Base-by-base conservation (phyloP, 257 asterid genomes). In the Ligustrum vulgare region DNA sequence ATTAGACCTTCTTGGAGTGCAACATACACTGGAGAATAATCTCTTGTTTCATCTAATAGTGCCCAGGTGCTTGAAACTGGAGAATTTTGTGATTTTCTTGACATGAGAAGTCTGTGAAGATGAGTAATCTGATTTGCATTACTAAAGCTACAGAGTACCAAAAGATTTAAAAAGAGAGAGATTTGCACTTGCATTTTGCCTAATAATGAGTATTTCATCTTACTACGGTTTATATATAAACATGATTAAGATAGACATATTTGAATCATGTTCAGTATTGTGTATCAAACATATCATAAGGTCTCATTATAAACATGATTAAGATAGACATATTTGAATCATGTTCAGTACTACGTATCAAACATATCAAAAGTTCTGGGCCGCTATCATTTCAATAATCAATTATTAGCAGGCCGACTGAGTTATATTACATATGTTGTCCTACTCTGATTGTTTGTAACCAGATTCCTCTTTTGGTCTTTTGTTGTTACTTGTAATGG, bases 1-100 rank as follows among this genome's bases (percentile, higher is more conserved):
- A 77, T 86, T 35, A 76, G 69, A 1, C 89, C 88, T 9, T 84
- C 76, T 49, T 83, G 89, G 7, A 85, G 47, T 22, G 76, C 74
- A 8, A 82, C 8, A 33, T 63, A 71, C 41, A 35, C 77, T 32
- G 81, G 79, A 58, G 79, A 62, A 45, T 77, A 28, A 8, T 77
- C 71, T 10, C 22, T 69, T 66, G 67, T 62, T 67, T 25, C 33
- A 11, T 78, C 41, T 31, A 70, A n/a, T 5, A 72, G 31, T 43
- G 80, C 32, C 70, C 41, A 36, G 25, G 62, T 51, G 23, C 7
- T 51, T n/a, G 76, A 70, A 47, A 56, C 49, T 49, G 80, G 65
- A 79, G 8, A 63, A 39, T 64, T 72, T 18, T 18, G 56, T 28
- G 79, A 72, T 68, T 54, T 71, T 66, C 74, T 76, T 0, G 74